Percentiles rank a stretch among this genome's conserved stretches.
phyloP scores from a whole-genome alignment of 202 grass and related monocot species.

The Setaria viridis region DNA sequence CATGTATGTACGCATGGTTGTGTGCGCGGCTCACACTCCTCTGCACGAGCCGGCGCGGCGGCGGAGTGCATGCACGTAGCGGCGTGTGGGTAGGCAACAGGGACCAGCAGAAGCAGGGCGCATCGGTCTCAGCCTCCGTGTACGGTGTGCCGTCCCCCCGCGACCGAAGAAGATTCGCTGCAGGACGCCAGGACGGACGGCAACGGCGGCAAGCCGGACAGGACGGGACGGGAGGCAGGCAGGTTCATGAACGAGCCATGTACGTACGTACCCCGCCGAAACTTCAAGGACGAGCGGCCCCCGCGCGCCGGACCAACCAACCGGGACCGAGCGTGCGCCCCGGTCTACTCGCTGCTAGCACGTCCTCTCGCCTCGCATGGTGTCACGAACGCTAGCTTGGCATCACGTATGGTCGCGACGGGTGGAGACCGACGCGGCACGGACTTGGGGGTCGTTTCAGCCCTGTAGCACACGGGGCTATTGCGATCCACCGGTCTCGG shows the following conservation, averaged over 20 bases:
- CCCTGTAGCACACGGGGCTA: too few species aligned
- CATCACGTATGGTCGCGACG: background rate
- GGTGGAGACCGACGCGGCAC: too few species aligned
- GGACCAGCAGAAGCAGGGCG: background rate
- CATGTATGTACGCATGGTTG: background rate
- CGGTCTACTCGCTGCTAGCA: slow-evolving; percentile 19
- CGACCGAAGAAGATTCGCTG: slow-evolving; percentile 33
- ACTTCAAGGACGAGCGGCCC: slow-evolving; percentile 7
- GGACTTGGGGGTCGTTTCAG: too few species aligned
- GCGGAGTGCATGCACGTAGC: slow-evolving; percentile 8
- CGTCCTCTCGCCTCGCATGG: slow-evolving; percentile 12
- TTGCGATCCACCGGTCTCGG: too few species aligned
- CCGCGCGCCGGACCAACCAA: background rate
- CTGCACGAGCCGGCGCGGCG: background rate
- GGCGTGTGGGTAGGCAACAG: background rate
- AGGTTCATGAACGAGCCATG: slow-evolving; percentile 52
- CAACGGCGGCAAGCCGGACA: background rate
- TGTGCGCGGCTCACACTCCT: slow-evolving; percentile 10
- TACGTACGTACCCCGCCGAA: background rate
- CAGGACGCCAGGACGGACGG: slow-evolving; percentile 27
- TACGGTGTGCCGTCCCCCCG: background rate
- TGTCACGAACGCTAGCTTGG: background rate
- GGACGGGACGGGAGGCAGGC: background rate
- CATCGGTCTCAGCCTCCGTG: slow-evolving; percentile 1
- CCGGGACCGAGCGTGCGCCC: background rate